Conservation (phyloP, 1,284 basidiomycete species). For the Kwoniella shivajii region DNA sequence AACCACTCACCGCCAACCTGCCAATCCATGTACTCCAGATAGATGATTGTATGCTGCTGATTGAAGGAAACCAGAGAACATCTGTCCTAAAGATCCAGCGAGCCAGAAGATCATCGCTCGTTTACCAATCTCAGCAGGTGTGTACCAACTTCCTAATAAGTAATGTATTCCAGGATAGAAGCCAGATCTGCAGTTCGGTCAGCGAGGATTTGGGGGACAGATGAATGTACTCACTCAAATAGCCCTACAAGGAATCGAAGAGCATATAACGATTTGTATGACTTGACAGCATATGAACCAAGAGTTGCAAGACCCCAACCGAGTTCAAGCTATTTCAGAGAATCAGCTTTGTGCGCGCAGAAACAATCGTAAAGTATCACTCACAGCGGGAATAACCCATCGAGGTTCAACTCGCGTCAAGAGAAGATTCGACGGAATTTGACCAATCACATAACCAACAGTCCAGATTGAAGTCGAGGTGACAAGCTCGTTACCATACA, state of each 20-base stretch:
- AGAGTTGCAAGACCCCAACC: slow-evolving; percentile 45
- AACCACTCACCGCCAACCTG: slow-evolving; percentile 36
- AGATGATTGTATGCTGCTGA: slow-evolving; percentile 45
- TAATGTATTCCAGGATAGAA: slow-evolving; percentile 46
- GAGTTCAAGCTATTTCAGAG: slow-evolving; percentile 33
- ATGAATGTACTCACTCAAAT: slow-evolving; percentile 26
- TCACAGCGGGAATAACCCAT: slow-evolving; percentile 34
- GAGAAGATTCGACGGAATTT: slow-evolving; percentile 45
- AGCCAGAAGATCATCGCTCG: slow-evolving; percentile 46
- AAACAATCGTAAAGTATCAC: slow-evolving; percentile 9
- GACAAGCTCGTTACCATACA: slow-evolving; percentile 43
- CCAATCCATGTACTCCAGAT: slow-evolving; percentile 35
- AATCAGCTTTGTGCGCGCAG: not conserved
- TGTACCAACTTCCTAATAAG: slow-evolving; percentile 46
- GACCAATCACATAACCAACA: slow-evolving; percentile 44
- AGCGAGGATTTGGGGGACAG: not conserved
- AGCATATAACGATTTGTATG: slow-evolving; percentile 30
- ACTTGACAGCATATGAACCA: slow-evolving; percentile 33
- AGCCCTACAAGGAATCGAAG: slow-evolving; percentile 42
- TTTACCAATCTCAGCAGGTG: slow-evolving; percentile 43
- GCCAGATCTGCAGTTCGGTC: slow-evolving; percentile 29
- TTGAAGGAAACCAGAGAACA: slow-evolving; percentile 48
- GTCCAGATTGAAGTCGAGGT: slow-evolving; percentile 43
- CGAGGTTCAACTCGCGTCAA: slow-evolving; percentile 45
- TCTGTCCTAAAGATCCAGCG: slow-evolving; percentile 35